Conservation (phyloP, 2,329 filamentous ascomycete species). For the Exophiala sideris region DNA sequence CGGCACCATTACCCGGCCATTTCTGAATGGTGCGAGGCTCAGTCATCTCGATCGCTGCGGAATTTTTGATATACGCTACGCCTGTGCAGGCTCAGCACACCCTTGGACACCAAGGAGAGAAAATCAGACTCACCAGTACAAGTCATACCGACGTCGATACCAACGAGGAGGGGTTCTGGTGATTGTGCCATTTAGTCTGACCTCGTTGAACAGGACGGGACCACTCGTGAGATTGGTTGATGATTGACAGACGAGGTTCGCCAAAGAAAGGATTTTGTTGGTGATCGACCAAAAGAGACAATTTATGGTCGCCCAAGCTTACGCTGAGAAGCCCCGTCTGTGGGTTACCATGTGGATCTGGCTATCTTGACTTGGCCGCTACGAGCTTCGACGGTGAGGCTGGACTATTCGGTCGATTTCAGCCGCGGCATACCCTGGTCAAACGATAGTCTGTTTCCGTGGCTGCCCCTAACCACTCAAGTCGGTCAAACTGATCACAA, state of each 20-base stretch:
- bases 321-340: no score
- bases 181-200: not conserved
- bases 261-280: no score
- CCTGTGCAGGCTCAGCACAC: slow-evolving; percentile 28
- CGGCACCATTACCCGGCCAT: slow-evolving; percentile 33
- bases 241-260: no score
- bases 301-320: not conserved
- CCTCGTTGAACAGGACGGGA: not conserved
- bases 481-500: no score
- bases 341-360: no score
- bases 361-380: no score
- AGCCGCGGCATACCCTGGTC: no score
- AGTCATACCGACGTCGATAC: slow-evolving; percentile 35
- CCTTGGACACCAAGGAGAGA: not conserved
- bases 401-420: no score
- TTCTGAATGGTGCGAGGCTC: slow-evolving; percentile 35
- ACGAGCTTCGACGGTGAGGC: no score
- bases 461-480: no score
- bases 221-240: no score
- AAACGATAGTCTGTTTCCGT: no score
- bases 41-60: slow-evolving; percentile 34
- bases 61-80: slow-evolving; percentile 32
- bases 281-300: not conserved
- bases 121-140: slow-evolving; percentile 11
- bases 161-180: slow-evolving; percentile 7